phyloP scores from a whole-genome alignment of 331 rosid genomes.

The Phaseolus coccineus region DNA sequence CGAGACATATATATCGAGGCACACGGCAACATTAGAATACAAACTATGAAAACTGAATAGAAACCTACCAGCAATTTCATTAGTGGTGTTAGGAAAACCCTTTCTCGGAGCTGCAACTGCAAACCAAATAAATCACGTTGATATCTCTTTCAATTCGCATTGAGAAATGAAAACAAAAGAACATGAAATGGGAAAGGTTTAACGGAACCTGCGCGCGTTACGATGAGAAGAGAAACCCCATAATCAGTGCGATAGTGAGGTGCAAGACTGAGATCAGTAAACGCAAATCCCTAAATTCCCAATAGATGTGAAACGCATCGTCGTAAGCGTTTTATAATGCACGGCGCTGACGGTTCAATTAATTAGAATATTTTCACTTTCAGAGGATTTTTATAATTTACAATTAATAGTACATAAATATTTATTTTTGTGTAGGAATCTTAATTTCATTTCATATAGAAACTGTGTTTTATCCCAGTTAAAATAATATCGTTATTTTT shows the following conservation, averaged over 20 bases:
- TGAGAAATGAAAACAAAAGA: background rate
- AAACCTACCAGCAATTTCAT: background rate
- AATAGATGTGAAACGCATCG: slow-evolving; percentile 18
- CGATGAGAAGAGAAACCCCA: slow-evolving; percentile 25
- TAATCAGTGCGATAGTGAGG: background rate
- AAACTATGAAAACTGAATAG: background rate
- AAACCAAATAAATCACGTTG: slow-evolving; percentile 22
- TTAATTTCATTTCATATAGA: background rate
- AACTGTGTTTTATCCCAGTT: background rate
- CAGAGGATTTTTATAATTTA: background rate
- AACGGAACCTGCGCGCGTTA: slow-evolving; percentile 2
- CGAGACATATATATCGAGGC: background rate
- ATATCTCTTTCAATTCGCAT: slow-evolving; percentile 13
- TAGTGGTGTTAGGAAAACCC: background rate
- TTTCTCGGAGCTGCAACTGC: background rate
- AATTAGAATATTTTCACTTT: background rate
- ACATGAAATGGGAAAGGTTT: background rate
- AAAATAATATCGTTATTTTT: background rate
- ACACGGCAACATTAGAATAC: background rate
- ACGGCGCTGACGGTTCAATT: slow-evolving; percentile 20
- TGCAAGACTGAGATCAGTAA: slow-evolving; percentile 18
- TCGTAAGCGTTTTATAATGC: slow-evolving; percentile 35
- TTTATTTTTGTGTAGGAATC: background rate
- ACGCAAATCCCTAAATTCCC: slow-evolving; percentile 51
- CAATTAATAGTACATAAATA: background rate